Evolutionary conservation across 2,329 filamentous ascomycete genomes (phyloP).

Genomic region (Cytospora piceae): DNA sequence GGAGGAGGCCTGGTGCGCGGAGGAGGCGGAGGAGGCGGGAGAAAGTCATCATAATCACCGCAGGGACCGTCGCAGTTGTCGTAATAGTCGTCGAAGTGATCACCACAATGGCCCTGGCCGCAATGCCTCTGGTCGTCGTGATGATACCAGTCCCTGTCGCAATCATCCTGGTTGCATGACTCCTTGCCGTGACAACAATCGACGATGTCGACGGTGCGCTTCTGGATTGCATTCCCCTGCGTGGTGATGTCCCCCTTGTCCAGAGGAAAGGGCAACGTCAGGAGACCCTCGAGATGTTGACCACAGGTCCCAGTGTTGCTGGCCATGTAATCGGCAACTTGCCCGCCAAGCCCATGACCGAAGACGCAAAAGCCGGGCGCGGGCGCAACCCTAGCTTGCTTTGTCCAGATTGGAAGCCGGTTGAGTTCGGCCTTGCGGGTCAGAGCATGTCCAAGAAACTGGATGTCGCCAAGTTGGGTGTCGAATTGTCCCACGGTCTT

Average conservation of each 20-base stretch:
- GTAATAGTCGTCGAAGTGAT: not conserved
- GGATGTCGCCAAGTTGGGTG: conserved; percentile 11
- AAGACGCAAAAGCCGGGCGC: conserved; percentile 12
- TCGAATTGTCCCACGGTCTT: not conserved
- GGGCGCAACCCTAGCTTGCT: not conserved
- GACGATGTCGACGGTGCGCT: conserved; percentile 6
- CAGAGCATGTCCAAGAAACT: not conserved
- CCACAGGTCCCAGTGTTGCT: not conserved
- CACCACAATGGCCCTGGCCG: not conserved
- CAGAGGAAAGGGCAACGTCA: conserved; percentile 15
- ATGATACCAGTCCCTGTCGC: conserved; percentile 1
- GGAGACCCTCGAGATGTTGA: conserved; percentile 6
- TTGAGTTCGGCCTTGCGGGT: not conserved
- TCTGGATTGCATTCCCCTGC: not conserved
- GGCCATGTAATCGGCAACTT: conserved; percentile 7
- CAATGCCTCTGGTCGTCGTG: not conserved
- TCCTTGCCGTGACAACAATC: conserved; percentile 8
- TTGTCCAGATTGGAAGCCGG: not conserved
- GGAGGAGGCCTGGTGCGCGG: too few species aligned
- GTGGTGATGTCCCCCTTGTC: not conserved
- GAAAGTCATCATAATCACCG: not conserved
- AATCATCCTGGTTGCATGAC: conserved; percentile 6
- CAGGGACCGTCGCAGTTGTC: not conserved
- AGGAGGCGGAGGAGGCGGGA: not conserved
- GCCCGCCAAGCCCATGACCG: conserved; percentile 25